A percentile compares a stretch with the other conserved stretches of the same genome.
Evolutionary conservation across 305 asterid species (phyloP).

Genomic region (Fraxinus paxiana): DNA sequence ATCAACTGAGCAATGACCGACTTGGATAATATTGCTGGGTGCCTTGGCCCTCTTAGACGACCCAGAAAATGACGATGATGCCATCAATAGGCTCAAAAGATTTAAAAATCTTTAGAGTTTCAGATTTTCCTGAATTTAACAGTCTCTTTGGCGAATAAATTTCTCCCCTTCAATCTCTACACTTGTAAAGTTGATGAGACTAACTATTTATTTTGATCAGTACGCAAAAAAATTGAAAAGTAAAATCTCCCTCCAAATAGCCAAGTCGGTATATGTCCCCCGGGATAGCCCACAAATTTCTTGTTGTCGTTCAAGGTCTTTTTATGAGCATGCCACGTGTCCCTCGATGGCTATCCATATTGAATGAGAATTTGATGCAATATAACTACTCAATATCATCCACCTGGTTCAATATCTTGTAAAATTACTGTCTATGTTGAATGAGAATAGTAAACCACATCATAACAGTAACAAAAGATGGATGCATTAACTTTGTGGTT

Average conservation of each 20-base stretch:
- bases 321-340: background rate
- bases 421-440: background rate
- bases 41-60: slow-evolving; percentile 74
- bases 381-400: slow-evolving; percentile 4
- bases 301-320: slow-evolving; percentile 9
- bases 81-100: slow-evolving; percentile 36
- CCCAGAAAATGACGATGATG: slow-evolving; percentile 47
- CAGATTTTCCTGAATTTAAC: background rate
- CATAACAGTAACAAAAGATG: background rate
- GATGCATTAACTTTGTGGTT: background rate
- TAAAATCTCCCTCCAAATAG: slow-evolving; percentile 20
- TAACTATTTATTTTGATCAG: background rate
- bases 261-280: background rate
- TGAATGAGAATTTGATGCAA: background rate
- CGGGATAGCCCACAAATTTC: background rate
- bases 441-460: background rate
- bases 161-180: background rate
- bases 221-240: background rate
- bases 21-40: slow-evolving; percentile 42
- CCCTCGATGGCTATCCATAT: slow-evolving; percentile 3
- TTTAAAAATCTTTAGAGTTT: background rate
- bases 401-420: slow-evolving; percentile 17
- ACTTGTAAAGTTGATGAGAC: background rate
- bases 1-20: slow-evolving; percentile 71
- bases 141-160: background rate